phyloP scores from a whole-genome alignment of 805 yeast genomes.

The Barnettozyma salicaria region DNA sequence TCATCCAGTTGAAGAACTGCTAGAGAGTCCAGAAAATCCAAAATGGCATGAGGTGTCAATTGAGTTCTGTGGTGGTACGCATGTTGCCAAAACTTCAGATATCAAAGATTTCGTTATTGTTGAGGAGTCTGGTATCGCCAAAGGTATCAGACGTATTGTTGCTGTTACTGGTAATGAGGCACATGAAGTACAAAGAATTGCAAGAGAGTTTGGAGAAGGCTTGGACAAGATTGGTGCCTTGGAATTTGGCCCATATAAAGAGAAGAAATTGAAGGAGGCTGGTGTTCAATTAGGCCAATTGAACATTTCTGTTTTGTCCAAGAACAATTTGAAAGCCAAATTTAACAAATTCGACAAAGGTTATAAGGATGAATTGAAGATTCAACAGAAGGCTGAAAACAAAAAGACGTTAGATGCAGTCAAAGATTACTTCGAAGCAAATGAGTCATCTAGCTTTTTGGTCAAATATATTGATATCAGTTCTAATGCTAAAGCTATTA shows the following conservation, averaged over 20 bases:
- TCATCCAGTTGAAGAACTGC: conserved; percentile 74
- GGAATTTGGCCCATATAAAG: conserved; percentile 73
- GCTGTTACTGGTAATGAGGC: conserved; percentile 95
- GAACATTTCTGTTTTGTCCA: conserved; percentile 73
- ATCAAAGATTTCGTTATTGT: conserved; percentile 83
- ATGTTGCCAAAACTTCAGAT: conserved; percentile 86
- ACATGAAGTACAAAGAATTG: conserved; percentile 80
- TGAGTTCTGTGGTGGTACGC: conserved; percentile 99
- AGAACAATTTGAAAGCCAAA: conserved; percentile 66
- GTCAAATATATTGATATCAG: conserved; percentile 65
- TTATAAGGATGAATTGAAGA: conserved; percentile 81
- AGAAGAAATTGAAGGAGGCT: conserved; percentile 71
- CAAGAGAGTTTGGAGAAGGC: conserved; percentile 59
- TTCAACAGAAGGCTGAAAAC: conserved; percentile 81
- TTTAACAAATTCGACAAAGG: conserved; percentile 78
- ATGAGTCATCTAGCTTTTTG: conserved; percentile 48
- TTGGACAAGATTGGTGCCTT: conserved; percentile 55
- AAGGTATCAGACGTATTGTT: conserved; percentile 96
- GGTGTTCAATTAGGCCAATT: conserved; percentile 82
- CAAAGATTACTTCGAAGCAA: conserved; percentile 54
- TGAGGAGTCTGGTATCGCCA: conserved; percentile 97
- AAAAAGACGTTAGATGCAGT: conserved; percentile 78
- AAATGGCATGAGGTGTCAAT: conserved; percentile 78
- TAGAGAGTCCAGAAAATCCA: conserved; percentile 60
- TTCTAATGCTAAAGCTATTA: conserved; percentile 87